Conservation (phyloP, 768 basidiomycete genomes). For the Panus rudis region DNA sequence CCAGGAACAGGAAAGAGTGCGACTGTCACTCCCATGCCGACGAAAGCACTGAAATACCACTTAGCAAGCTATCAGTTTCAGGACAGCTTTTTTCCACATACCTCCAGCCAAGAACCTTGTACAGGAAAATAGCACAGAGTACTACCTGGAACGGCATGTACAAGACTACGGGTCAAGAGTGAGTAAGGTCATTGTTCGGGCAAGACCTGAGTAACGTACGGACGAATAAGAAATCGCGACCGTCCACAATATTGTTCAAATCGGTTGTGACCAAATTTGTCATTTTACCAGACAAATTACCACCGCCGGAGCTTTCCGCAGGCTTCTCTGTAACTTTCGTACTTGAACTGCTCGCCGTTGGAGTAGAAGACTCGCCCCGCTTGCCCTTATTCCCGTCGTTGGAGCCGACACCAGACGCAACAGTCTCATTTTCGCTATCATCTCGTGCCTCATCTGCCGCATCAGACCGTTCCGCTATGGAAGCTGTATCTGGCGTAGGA, state of each 20-base stretch:
- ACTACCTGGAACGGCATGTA: constrained; percentile 34
- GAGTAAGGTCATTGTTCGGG: not conserved
- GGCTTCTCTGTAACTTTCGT: constrained; percentile 2
- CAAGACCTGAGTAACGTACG: constrained; percentile 2
- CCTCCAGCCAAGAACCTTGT: constrained; percentile 47
- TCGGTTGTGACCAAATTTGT: constrained; percentile 75
- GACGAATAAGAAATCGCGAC: constrained; percentile 14
- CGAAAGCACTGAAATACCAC: constrained; percentile 26
- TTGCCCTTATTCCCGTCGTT: constrained; percentile 12
- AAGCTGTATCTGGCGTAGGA: constrained; percentile 19
- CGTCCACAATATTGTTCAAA: constrained; percentile 18
- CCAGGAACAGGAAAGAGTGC: constrained; percentile 37
- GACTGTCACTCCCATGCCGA: constrained; percentile 37
- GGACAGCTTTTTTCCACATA: constrained; percentile 11
- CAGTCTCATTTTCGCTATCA: constrained; percentile 10
- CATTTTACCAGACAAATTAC: constrained; percentile 66
- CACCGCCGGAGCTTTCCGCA: constrained; percentile 16
- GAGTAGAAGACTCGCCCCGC: constrained; percentile 7
- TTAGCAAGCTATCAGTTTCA: not conserved
- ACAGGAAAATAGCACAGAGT: constrained; percentile 36
- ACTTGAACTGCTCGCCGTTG: constrained; percentile 3
- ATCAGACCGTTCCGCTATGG: constrained; percentile 8
- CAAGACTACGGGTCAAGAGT: constrained; percentile 14
- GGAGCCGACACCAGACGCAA: constrained; percentile 10
- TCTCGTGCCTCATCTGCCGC: not conserved